Percentiles rank a stretch among this genome's conserved stretches.
Evolutionary conservation across 163 green algal species (phyloP).

Genomic region (Chlorella variabilis): DNA sequence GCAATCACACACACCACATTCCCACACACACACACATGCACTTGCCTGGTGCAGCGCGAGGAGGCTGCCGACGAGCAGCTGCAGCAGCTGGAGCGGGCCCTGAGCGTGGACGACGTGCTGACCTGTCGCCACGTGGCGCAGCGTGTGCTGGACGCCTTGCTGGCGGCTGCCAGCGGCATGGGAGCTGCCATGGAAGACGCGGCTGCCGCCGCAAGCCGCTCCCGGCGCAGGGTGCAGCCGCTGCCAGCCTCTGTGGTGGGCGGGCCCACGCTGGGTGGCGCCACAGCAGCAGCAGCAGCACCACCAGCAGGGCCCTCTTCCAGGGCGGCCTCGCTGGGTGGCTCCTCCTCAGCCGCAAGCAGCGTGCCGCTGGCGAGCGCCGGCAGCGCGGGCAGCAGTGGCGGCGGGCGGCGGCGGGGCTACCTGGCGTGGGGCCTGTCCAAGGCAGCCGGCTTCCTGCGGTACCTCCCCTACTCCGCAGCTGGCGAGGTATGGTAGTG

Average conservation of each 20-base stretch:
- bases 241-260: not conserved
- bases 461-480: slow-evolving; percentile 46
- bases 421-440: slow-evolving; percentile 77
- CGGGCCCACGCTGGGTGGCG: not conserved
- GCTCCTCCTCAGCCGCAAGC: slow-evolving; percentile 13
- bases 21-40: no score
- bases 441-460: slow-evolving; percentile 62
- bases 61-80: slow-evolving; percentile 48
- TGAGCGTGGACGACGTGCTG: slow-evolving; percentile 71
- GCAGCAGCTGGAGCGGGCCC: slow-evolving; percentile 59
- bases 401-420: slow-evolving; percentile 39
- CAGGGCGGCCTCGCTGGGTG: not conserved
- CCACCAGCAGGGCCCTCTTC: not conserved
- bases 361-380: not conserved
- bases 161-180: slow-evolving; percentile 14
- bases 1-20: no score
- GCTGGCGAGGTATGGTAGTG: not conserved
- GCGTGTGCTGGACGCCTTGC: slow-evolving; percentile 44
- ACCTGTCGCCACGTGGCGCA: slow-evolving; percentile 67
- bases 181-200: not conserved
- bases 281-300: slow-evolving; percentile 21
- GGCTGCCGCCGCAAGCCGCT: not conserved
- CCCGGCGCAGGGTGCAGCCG: not conserved
- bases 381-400: not conserved
- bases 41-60: not conserved